Percentiles rank a stretch among this genome's conserved stretches.
These are phyloP conservation scores for Scolecobasidium constrictum DNA, from an alignment of 2,329 filamentous ascomycete genomes.

Conservation along the genomic window DNA sequence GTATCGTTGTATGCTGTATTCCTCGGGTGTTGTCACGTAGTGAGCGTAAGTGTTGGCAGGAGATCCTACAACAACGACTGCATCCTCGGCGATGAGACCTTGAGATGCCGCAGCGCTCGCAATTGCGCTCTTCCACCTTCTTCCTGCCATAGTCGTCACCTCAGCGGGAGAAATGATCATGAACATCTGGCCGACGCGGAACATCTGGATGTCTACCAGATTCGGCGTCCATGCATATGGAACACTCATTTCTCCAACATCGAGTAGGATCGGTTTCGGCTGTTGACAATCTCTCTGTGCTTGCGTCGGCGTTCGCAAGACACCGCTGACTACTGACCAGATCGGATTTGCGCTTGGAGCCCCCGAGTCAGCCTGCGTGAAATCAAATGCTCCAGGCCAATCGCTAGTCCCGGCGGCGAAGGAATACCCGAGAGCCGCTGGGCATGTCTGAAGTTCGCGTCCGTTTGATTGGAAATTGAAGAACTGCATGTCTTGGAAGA, in stretches of 20 bases:
- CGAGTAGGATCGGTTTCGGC: conserved; percentile 75
- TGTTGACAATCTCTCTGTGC: conserved; percentile 67
- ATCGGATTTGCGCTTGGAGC: conserved; percentile 65
- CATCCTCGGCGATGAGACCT: conserved; percentile 27
- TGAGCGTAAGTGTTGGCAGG: conserved; percentile 87
- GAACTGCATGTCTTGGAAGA: conserved; percentile 1
- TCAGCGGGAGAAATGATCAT: conserved; percentile 81
- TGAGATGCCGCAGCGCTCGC: conserved; percentile 37
- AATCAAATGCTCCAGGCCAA: conserved; percentile 84
- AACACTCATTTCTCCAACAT: conserved; percentile 66
- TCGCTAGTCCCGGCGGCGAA: conserved; percentile 92
- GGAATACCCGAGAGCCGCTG: conserved; percentile 79
- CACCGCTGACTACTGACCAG: conserved; percentile 64
- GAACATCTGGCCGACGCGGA: conserved; percentile 75
- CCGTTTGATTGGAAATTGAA: conserved; percentile 44
- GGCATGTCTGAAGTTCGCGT: conserved; percentile 60
- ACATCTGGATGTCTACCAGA: conserved; percentile 75
- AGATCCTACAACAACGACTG: conserved; percentile 64
- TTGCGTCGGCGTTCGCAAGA: conserved; percentile 59
- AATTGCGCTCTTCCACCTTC: conserved; percentile 72
- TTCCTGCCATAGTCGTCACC: conserved; percentile 83
- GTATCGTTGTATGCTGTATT: conserved; percentile 78
- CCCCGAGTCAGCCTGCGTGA: conserved; percentile 74
- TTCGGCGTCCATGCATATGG: conserved; percentile 89
- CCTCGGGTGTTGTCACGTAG: conserved; percentile 68